Percentiles rank a stretch among this genome's conserved stretches.
Conservation (phyloP, 441 rosid species). For the Gossypium laxum region DNA sequence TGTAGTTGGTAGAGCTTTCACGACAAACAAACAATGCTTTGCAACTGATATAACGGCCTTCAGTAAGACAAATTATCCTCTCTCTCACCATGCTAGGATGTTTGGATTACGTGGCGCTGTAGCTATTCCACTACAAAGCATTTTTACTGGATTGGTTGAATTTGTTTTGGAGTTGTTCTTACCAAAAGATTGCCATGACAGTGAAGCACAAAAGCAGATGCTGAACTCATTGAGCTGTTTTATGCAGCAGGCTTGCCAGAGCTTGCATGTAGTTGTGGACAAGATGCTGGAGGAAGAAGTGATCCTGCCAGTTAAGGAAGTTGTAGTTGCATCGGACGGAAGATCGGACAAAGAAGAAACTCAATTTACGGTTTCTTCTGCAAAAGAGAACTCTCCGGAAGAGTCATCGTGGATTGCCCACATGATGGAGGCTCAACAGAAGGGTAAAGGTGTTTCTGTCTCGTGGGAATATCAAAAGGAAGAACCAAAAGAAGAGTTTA, state of each 20-base stretch:
- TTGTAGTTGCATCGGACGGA: constrained; percentile 23
- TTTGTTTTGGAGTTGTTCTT: constrained; percentile 67
- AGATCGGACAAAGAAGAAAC: constrained; percentile 21
- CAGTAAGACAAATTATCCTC: constrained; percentile 58
- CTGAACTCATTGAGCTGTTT: constrained; percentile 33
- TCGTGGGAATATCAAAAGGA: constrained; percentile 49
- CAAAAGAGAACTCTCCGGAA: constrained; percentile 28
- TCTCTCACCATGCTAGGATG: constrained; percentile 69
- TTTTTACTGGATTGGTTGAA: constrained; percentile 37
- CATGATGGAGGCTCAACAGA: constrained; percentile 39
- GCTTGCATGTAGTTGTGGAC: constrained; percentile 33
- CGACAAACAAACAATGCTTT: constrained; percentile 42
- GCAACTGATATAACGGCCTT: constrained; percentile 42
- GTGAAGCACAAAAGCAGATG: constrained; percentile 36
- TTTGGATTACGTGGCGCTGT: constrained; percentile 53
- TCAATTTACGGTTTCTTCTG: constrained; percentile 18
- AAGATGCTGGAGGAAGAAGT: constrained; percentile 38
- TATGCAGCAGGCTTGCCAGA: constrained; percentile 43
- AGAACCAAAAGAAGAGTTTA: constrained; percentile 56
- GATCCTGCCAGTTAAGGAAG: constrained; percentile 28
- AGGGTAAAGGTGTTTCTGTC: constrained; percentile 39
- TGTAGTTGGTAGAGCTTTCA: constrained; percentile 61
- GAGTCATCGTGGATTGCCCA: constrained; percentile 46
- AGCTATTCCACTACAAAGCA: constrained; percentile 49
- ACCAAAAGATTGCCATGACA: constrained; percentile 44